These are phyloP conservation scores for Neofusicoccum cordaticola DNA, from an alignment of 2,329 filamentous ascomycete species.

Conservation along the genomic window DNA sequence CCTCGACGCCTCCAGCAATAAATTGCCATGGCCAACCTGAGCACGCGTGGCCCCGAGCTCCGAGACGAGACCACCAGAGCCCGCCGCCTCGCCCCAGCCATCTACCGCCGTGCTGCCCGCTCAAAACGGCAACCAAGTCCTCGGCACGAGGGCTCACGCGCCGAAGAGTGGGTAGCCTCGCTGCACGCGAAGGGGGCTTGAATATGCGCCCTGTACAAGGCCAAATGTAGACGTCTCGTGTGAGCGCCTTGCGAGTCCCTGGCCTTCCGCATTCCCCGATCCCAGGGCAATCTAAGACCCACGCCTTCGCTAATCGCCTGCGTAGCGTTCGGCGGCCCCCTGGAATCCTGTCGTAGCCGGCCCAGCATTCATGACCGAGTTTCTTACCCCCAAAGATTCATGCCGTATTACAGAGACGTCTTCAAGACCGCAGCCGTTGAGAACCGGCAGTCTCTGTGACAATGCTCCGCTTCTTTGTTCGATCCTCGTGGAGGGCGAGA, in stretches of 20 bases:
- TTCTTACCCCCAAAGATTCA: background rate
- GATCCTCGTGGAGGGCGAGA: background rate
- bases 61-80: background rate
- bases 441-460: background rate
- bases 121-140: background rate
- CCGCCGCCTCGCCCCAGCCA: background rate
- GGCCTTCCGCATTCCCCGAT: constrained; percentile 10
- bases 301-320: constrained; percentile 12
- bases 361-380: background rate
- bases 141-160: background rate
- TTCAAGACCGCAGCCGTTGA: background rate
- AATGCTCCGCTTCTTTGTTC: background rate
- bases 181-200: constrained; percentile 3
- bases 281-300: constrained; percentile 8
- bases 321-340: background rate
- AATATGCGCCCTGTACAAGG: constrained; percentile 4
- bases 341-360: background rate
- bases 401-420: background rate
- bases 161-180: background rate
- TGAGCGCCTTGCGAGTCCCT: background rate
- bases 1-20: background rate
- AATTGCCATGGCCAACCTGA: background rate
- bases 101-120: background rate
- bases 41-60: background rate
- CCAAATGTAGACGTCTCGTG: background rate